These are phyloP conservation scores for Thelephora ganbajun DNA, from an alignment of 768 basidiomycete species.

Conservation along the genomic window DNA sequence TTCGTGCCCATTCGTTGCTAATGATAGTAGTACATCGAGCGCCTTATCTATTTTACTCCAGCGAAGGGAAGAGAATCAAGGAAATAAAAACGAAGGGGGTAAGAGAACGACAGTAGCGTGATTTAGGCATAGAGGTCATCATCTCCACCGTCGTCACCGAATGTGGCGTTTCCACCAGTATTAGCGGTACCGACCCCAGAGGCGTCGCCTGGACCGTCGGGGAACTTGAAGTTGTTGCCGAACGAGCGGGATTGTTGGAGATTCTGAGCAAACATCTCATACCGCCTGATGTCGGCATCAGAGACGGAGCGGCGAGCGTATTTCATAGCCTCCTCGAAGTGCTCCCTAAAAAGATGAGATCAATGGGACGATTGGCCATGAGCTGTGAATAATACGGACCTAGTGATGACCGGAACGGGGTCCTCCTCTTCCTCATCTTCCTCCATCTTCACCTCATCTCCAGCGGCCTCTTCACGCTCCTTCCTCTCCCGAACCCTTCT, in stretches of 20 bases:
- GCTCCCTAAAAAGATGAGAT: constrained; percentile 37
- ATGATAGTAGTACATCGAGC: too few relatives aligned
- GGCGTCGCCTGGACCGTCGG: constrained; percentile 41
- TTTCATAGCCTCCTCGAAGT: constrained; percentile 99
- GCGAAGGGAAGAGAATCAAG: too few relatives aligned
- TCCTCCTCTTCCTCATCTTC: constrained; percentile 55
- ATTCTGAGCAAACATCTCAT: constrained; percentile 95
- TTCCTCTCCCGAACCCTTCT: constrained; percentile 60
- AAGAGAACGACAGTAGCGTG: too few relatives aligned
- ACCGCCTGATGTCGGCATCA: constrained; percentile 91
- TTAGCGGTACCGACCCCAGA: constrained; percentile 25
- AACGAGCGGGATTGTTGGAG: constrained; percentile 86
- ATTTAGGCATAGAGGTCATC: constrained; percentile 80
- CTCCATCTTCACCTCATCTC: constrained; percentile 56
- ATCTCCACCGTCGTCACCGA: constrained; percentile 76
- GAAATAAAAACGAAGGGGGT: too few relatives aligned
- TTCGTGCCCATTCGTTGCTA: too few relatives aligned
- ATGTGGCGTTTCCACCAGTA: constrained; percentile 50
- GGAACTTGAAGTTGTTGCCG: constrained; percentile 98
- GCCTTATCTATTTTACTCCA: too few relatives aligned
- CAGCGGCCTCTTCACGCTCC: constrained; percentile 65
- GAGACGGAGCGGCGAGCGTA: constrained; percentile 94
- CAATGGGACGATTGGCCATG: neutral
- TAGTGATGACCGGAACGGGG: constrained; percentile 81
- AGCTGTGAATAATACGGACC: constrained; percentile 23